Percentiles rank a stretch among this genome's conserved stretches.
Evolutionary conservation across 768 basidiomycete genomes (phyloP).

Genomic region (Lactifluus hygrophoroides): DNA sequence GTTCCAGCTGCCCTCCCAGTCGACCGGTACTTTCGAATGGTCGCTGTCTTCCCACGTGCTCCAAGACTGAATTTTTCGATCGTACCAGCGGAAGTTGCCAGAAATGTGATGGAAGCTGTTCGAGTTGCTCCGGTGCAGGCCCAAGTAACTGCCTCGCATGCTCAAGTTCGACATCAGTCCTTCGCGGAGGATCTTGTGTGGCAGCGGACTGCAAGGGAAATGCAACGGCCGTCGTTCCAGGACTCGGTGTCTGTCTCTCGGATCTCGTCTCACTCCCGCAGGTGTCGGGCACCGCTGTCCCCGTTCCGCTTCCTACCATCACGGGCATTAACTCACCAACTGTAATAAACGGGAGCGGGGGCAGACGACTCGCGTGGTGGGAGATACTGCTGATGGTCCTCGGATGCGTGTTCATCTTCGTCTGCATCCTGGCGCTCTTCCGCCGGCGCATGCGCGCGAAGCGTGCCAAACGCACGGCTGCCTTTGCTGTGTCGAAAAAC

Average conservation of each 20-base stretch:
- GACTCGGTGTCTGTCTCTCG: constrained; percentile 73
- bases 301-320: constrained; percentile 43
- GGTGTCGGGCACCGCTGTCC: constrained; percentile 34
- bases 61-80: constrained; percentile 66
- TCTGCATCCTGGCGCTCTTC: constrained; percentile 59
- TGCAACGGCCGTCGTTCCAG: constrained; percentile 48
- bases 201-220: constrained; percentile 47
- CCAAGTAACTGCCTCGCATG: constrained; percentile 66
- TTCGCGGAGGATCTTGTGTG: constrained; percentile 58
- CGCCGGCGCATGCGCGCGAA: constrained; percentile 61
- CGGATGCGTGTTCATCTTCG: constrained; percentile 71
- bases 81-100: constrained; percentile 52
- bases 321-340: constrained; percentile 53
- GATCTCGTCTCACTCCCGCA: constrained; percentile 52
- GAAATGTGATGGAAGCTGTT: constrained; percentile 67
- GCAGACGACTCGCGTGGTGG: constrained; percentile 60
- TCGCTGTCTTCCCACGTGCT: constrained; percentile 72
- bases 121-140: constrained; percentile 67
- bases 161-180: constrained; percentile 50
- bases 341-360: constrained; percentile 15
- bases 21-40: constrained; percentile 69
- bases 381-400: constrained; percentile 78
- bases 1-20: constrained; percentile 56
- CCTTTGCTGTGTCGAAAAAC: constrained; percentile 53
- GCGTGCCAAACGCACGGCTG: constrained; percentile 56